Evolutionary conservation across 2,329 filamentous ascomycete genomes (phyloP).

Genomic region (Penicillium sp.): DNA sequence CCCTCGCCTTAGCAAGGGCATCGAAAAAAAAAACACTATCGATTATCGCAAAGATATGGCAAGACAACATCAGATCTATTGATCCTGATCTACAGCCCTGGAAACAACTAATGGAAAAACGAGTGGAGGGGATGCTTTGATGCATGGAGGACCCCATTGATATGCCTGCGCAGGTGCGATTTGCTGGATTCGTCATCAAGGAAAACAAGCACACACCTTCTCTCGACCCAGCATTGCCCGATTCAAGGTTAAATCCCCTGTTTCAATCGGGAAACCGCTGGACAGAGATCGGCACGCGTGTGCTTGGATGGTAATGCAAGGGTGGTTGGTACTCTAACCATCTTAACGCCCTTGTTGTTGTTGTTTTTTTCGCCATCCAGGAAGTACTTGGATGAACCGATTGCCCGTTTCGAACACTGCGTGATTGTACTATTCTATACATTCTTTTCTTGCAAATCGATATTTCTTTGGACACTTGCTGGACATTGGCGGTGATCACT

Average conservation of each 20-base stretch:
- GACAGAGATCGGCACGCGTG: conserved; percentile 12
- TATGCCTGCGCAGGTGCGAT: background rate
- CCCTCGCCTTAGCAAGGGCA: conserved; percentile 20
- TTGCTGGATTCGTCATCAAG: conserved; percentile 9
- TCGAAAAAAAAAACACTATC: background rate
- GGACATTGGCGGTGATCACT: conserved; percentile 7
- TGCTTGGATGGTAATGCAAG: conserved; percentile 14
- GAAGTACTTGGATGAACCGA: conserved; percentile 3
- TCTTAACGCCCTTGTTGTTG: conserved; percentile 2
- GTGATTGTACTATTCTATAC: conserved; percentile 11
- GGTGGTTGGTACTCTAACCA: conserved; percentile 5
- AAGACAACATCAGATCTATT: background rate
- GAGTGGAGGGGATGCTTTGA: background rate
- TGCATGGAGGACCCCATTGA: conserved; percentile 1
- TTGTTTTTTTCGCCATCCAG: background rate
- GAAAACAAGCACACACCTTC: conserved; percentile 7
- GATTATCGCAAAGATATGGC: background rate
- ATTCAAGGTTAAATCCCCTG: conserved; percentile 4
- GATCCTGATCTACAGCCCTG: conserved; percentile 3
- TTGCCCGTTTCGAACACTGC: background rate
- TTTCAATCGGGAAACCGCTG: background rate
- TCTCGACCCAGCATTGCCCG: conserved; percentile 4
- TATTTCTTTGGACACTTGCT: conserved; percentile 5
- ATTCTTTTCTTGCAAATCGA: conserved; percentile 6
- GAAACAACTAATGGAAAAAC: background rate